Percentiles rank a stretch among this genome's conserved stretches.
phyloP scores from a whole-genome alignment of 176 grass and related monocot species.

The Oryza nivara region DNA sequence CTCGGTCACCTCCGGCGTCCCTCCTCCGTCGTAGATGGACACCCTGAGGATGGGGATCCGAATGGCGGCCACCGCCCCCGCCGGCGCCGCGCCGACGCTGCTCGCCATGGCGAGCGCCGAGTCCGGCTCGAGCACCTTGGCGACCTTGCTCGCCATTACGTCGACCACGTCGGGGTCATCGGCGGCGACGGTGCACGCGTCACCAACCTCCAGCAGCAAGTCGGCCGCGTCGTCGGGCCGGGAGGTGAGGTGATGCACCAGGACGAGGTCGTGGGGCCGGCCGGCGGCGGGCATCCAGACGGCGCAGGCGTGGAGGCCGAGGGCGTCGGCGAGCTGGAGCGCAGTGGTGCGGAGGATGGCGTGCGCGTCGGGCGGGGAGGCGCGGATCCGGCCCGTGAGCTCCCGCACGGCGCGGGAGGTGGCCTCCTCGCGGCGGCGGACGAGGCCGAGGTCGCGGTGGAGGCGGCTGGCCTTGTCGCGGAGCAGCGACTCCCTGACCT shows the following conservation, averaged over 20 bases:
- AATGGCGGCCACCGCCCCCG: slow-evolving; percentile 55
- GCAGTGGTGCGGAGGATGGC: slow-evolving; percentile 67
- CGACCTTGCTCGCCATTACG: slow-evolving; percentile 44
- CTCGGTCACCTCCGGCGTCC: slow-evolving; percentile 40
- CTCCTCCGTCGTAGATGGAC: slow-evolving; percentile 42
- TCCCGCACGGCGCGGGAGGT: slow-evolving; percentile 62
- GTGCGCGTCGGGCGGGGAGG: slow-evolving; percentile 45
- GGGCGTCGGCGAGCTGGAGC: slow-evolving; percentile 69
- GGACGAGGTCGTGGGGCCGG: slow-evolving; percentile 25
- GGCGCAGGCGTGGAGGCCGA: slow-evolving; percentile 56
- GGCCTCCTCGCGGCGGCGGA: slow-evolving; percentile 59
- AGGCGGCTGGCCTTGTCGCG: slow-evolving; percentile 56
- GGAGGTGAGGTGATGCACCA: slow-evolving; percentile 50
- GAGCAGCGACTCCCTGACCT: slow-evolving; percentile 60
- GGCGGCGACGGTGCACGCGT: not conserved
- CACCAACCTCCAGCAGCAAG: not conserved
- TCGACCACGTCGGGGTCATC: slow-evolving; percentile 58
- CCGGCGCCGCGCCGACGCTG: slow-evolving; percentile 20
- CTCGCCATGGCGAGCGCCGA: slow-evolving; percentile 54
- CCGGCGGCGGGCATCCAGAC: slow-evolving; percentile 69
- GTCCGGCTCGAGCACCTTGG: slow-evolving; percentile 51
- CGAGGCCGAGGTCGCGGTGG: slow-evolving; percentile 55
- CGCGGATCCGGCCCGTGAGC: slow-evolving; percentile 53
- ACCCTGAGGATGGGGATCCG: slow-evolving; percentile 57
- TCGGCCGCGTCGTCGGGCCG: slow-evolving; percentile 20